These are phyloP conservation scores for Plectosphaerella plurivora DNA, from an alignment of 2,329 filamentous ascomycete genomes.

Conservation along the genomic window DNA sequence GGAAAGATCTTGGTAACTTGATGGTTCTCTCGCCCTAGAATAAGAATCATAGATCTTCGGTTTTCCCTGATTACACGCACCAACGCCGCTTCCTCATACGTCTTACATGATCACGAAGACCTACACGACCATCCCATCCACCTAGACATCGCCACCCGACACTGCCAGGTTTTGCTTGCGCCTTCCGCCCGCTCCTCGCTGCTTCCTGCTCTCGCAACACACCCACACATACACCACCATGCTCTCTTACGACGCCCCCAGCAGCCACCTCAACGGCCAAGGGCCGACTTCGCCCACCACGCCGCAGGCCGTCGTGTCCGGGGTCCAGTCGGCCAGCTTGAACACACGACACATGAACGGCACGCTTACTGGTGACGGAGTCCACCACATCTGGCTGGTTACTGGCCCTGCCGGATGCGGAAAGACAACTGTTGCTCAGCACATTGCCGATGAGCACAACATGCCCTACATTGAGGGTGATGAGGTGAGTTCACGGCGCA, in stretches of 20 bases:
- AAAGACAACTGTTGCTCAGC: slow-evolving; percentile 70
- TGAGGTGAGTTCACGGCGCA: slow-evolving; percentile 50
- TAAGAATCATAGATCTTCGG: too few relatives aligned
- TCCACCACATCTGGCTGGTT: slow-evolving; percentile 74
- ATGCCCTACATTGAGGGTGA: slow-evolving; percentile 75
- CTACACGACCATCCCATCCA: too few relatives aligned
- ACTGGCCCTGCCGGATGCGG: slow-evolving; percentile 76
- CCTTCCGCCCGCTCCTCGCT: background rate
- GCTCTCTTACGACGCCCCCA: slow-evolving; percentile 46
- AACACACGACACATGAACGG: slow-evolving; percentile 22
- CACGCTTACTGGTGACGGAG: slow-evolving; percentile 21
- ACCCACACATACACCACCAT: slow-evolving; percentile 22
- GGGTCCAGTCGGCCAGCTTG: slow-evolving; percentile 16
- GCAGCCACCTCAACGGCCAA: slow-evolving; percentile 36
- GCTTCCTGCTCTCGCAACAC: background rate
- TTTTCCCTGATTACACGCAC: too few relatives aligned
- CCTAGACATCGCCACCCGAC: too few relatives aligned
- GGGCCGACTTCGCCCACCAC: slow-evolving; percentile 20
- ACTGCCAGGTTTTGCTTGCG: background rate
- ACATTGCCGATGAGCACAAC: slow-evolving; percentile 56
- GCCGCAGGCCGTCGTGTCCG: slow-evolving; percentile 7
- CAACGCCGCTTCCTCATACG: too few relatives aligned
- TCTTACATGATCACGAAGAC: too few relatives aligned
- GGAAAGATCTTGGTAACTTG: too few relatives aligned
- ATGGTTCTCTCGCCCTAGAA: too few relatives aligned